Base-by-base conservation (phyloP, 2,329 filamentous ascomycete species). In the Penicillium nordicum region DNA sequence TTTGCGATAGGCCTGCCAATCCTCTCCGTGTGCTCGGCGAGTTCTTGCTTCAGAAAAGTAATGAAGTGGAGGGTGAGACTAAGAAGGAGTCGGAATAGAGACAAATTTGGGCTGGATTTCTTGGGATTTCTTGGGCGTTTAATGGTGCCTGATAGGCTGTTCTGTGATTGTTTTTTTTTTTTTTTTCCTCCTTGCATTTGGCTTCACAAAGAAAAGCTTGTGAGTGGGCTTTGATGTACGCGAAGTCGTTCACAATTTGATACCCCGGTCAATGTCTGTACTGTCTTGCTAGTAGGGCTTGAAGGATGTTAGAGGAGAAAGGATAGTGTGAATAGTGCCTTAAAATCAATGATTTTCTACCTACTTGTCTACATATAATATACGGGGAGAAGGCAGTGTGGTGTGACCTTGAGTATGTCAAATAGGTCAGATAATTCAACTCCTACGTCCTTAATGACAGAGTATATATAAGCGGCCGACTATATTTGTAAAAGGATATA, bases 21-120 rank as follows among this genome's bases (percentile, higher is more conserved):
- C 88, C 88, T 21, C 74, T 92, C 16, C 82, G 85, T 46, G 82
- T 85, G 9, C 74, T 92, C 4, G 88, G 88, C 44, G 87, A 91
- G 70, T 91, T 83, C 68, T 74, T 92, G 5, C 75, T 91, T 50
- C 82, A 88, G 68, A 84, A 82, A 53, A 89, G 87, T 5, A 85
- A 78, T 61, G 87, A 90, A 62, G 59, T 88, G 23, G 87, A 89
- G 70, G 69, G 68, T 7, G 63, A 62, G n/a, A 50, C 62, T 11
- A 67, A 66, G 44, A 70, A 67, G 36, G 64, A 68, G 34, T 63
- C 63, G 27, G 66, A 67, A 55, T 67, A 66, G 50, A n/a, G 14
- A n/a, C 11, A 25, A n/a, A 23, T 8, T 1, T 10, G 12, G 25
- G 11, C 14, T 45, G 41, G 42, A 21, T 50, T 45, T 23, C 40